phyloP scores from a whole-genome alignment of 2,329 filamentous ascomycete species.

The Teratosphaeria pseudoeucalypti region DNA sequence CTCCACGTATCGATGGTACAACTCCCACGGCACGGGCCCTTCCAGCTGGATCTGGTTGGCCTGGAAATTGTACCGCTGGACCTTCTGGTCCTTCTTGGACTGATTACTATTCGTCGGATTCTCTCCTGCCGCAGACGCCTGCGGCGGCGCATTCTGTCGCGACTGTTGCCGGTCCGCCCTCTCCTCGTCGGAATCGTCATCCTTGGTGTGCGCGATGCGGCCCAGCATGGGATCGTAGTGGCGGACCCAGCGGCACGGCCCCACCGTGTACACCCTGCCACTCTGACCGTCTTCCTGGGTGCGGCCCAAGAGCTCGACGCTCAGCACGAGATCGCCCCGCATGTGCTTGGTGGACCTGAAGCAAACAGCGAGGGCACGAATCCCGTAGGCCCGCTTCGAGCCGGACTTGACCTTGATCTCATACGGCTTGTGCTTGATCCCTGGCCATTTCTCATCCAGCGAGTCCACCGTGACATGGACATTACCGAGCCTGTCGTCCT shows the following conservation, averaged over 20 bases:
- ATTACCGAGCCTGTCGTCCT: slow-evolving; percentile 80
- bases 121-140: background rate
- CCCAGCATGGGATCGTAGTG: slow-evolving; percentile 88
- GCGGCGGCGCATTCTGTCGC: background rate
- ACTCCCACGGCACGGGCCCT: slow-evolving; percentile 66
- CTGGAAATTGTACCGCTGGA: slow-evolving; percentile 69
- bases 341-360: slow-evolving; percentile 54
- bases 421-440: slow-evolving; percentile 54
- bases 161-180: slow-evolving; percentile 10
- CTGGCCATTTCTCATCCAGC: slow-evolving; percentile 57
- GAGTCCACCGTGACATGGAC: slow-evolving; percentile 57
- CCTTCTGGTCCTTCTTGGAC: slow-evolving; percentile 37
- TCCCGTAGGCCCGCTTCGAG: slow-evolving; percentile 74
- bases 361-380: slow-evolving; percentile 58
- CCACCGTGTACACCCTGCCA: slow-evolving; percentile 67
- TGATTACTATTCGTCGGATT: slow-evolving; percentile 3
- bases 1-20: slow-evolving; percentile 90
- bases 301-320: slow-evolving; percentile 65
- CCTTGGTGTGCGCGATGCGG: slow-evolving; percentile 58
- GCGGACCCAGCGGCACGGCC: slow-evolving; percentile 64
- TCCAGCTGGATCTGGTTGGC: slow-evolving; percentile 81
- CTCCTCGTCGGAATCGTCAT: slow-evolving; percentile 36
- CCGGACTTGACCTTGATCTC: slow-evolving; percentile 73
- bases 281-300: slow-evolving; percentile 50
- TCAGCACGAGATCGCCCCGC: slow-evolving; percentile 60